Conservation (phyloP, 2,329 filamentous ascomycete species). For the Exophiala alcalophila region DNA sequence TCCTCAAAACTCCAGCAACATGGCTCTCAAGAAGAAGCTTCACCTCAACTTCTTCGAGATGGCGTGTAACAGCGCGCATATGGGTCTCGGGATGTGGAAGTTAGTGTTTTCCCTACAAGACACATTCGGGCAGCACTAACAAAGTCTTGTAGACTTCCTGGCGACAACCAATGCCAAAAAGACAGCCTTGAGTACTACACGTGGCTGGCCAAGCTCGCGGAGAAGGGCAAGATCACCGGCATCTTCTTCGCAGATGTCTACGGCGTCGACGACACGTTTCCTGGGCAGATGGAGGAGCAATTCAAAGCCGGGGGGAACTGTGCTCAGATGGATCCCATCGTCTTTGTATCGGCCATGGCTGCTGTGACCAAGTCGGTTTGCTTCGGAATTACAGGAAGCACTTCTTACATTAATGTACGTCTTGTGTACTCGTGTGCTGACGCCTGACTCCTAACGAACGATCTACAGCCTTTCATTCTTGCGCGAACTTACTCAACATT, state of each 20-base stretch:
- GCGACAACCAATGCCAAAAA: too few species aligned
- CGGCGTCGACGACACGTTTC: constrained; percentile 42
- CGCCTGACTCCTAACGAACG: too few species aligned
- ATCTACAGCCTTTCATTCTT: constrained; percentile 67
- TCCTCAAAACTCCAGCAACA: too few species aligned
- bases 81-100: too few species aligned
- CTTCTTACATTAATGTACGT: constrained; percentile 65
- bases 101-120: too few species aligned
- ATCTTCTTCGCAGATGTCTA: constrained; percentile 56
- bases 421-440: too few species aligned
- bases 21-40: too few species aligned
- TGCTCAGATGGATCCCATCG: constrained; percentile 35
- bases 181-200: constrained; percentile 37
- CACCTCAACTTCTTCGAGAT: too few species aligned
- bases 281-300: background rate
- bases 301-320: background rate
- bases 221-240: constrained; percentile 49
- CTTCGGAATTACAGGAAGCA: constrained; percentile 59
- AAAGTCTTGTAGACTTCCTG: too few species aligned
- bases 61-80: too few species aligned
- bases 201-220: constrained; percentile 45
- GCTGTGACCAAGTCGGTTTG: constrained; percentile 63
- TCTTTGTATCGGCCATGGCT: constrained; percentile 61
- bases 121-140: too few species aligned
- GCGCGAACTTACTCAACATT: constrained; percentile 63